phyloP scores from a whole-genome alignment of 352 stramenopile species.

The Albugo candida region DNA sequence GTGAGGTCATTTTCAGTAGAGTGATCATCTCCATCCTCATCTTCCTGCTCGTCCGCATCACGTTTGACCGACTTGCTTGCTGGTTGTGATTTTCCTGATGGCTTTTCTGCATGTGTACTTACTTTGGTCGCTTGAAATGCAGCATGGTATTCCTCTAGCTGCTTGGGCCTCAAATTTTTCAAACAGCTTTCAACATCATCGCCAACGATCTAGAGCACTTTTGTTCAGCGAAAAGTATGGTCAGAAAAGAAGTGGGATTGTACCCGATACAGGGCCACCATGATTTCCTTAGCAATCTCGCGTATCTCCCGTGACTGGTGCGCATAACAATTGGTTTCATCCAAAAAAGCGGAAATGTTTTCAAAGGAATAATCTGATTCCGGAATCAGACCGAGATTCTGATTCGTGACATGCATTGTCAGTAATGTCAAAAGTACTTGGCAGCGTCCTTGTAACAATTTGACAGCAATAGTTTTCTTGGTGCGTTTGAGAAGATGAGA shows the following conservation, averaged over 20 bases:
- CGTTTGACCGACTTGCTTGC: slow-evolving; percentile 6
- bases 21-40: slow-evolving; percentile 31
- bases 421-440: slow-evolving; percentile 40
- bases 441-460: slow-evolving; percentile 43
- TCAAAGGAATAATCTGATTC: slow-evolving; percentile 23
- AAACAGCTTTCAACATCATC: slow-evolving; percentile 56
- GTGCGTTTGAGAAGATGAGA: slow-evolving; percentile 41
- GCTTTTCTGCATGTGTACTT: background rate
- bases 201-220: slow-evolving; percentile 16
- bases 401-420: background rate
- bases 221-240: background rate
- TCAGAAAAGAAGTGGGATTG: background rate
- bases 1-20: slow-evolving; percentile 31
- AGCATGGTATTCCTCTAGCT: slow-evolving; percentile 80
- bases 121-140: slow-evolving; percentile 26
- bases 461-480: slow-evolving; percentile 56
- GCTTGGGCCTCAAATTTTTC: slow-evolving; percentile 70
- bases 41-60: slow-evolving; percentile 23
- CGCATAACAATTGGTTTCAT: slow-evolving; percentile 65
- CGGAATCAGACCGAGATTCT: slow-evolving; percentile 25
- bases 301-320: slow-evolving; percentile 80
- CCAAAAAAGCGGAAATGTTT: slow-evolving; percentile 58
- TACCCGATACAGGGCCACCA: slow-evolving; percentile 50
- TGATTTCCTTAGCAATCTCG: slow-evolving; percentile 75
- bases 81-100: background rate